phyloP scores from a whole-genome alignment of 306 rosid genomes.

The Prunus padus region DNA sequence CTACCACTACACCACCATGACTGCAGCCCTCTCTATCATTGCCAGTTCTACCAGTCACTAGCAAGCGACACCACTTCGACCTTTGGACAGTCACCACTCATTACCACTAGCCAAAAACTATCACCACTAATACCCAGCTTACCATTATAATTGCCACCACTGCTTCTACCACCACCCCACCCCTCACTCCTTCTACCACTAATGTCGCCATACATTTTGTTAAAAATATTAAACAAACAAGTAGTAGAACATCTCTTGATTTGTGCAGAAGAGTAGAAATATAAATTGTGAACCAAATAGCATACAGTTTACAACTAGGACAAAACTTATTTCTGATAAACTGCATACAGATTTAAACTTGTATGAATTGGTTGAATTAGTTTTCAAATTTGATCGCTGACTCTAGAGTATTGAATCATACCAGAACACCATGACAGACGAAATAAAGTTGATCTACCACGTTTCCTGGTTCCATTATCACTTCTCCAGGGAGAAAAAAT shows the following conservation, averaged over 20 bases:
- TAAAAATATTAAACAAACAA: not conserved
- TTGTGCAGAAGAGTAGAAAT: not conserved
- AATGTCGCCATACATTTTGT: no score
- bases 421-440: conserved; percentile 87
- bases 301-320: not conserved
- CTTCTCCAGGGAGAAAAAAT: conserved; percentile 95
- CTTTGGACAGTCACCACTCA: no score
- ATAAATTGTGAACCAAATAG: not conserved
- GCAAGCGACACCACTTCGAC: no score
- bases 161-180: no score
- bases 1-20: no score
- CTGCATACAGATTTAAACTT: not conserved
- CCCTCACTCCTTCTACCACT: no score
- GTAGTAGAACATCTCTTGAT: not conserved
- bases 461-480: conserved; percentile 82
- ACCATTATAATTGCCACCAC: no score
- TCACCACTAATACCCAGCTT: no score
- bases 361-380: not conserved
- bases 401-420: conserved; percentile 36
- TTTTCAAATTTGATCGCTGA: conserved; percentile 4
- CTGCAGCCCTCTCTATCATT: no score
- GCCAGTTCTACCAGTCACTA: no score
- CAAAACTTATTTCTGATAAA: not conserved
- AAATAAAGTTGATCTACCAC: conserved; percentile 94
- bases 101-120: no score